A percentile compares a stretch with the other conserved stretches of the same genome.
Evolutionary conservation across 1,284 basidiomycete species (phyloP).

Genomic region (Ustilago sp.): DNA sequence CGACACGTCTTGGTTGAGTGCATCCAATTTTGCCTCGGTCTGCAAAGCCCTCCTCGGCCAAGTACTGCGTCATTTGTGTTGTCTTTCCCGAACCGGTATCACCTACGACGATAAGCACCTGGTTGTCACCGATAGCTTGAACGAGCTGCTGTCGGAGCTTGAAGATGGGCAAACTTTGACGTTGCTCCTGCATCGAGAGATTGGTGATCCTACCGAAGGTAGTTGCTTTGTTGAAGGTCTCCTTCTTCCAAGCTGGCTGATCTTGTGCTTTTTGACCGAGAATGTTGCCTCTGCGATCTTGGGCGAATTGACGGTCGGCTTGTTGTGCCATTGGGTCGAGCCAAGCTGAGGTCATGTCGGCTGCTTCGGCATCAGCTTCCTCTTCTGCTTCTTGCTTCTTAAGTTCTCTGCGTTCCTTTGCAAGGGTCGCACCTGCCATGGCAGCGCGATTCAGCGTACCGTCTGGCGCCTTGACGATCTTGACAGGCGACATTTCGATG

Average conservation of each 20-base stretch:
- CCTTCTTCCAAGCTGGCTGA: slow-evolving; percentile 89
- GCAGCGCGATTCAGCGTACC: slow-evolving; percentile 87
- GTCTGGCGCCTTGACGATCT: slow-evolving; percentile 79
- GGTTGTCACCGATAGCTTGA: slow-evolving; percentile 93
- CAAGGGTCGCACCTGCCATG: slow-evolving; percentile 88
- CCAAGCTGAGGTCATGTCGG: slow-evolving; percentile 95
- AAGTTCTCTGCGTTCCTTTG: slow-evolving; percentile 93
- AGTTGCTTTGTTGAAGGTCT: slow-evolving; percentile 94
- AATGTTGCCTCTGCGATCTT: slow-evolving; percentile 86
- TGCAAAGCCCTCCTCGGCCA: slow-evolving; percentile 87
- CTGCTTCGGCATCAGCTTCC: slow-evolving; percentile 88
- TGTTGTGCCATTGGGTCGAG: slow-evolving; percentile 96
- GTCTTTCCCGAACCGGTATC: slow-evolving; percentile 95
- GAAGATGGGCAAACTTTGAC: slow-evolving; percentile 91
- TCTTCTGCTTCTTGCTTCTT: slow-evolving; percentile 95
- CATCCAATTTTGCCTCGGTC: slow-evolving; percentile 92
- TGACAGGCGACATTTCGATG: slow-evolving; percentile 94
- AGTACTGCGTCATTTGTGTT: slow-evolving; percentile 88
- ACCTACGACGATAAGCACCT: slow-evolving; percentile 91
- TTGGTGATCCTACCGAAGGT: slow-evolving; percentile 92
- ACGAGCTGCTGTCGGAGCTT: slow-evolving; percentile 93
- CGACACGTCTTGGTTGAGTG: slow-evolving; percentile 97
- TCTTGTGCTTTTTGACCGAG: slow-evolving; percentile 85
- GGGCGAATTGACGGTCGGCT: slow-evolving; percentile 87
- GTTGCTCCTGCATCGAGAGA: slow-evolving; percentile 92